These are phyloP conservation scores for Xanthoparmelia taractica DNA, from an alignment of 495 filamentous ascomycete genomes.

Conservation along the genomic window DNA sequence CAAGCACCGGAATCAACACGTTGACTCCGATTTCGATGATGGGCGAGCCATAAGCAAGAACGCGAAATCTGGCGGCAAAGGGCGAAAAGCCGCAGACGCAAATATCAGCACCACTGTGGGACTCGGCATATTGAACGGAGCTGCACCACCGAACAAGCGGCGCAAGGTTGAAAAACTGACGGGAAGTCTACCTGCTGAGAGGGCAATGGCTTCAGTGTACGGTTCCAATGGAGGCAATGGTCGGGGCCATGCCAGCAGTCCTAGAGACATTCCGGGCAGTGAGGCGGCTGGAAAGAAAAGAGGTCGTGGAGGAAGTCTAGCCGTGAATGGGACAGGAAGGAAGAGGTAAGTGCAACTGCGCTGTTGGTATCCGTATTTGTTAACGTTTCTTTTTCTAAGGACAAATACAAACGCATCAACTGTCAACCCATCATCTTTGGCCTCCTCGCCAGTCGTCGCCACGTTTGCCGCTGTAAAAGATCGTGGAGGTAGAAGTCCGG, in stretches of 20 bases:
- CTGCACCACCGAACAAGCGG: constrained; percentile 55
- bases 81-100: constrained; percentile 54
- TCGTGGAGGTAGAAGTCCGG: constrained; percentile 40
- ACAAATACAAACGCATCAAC: constrained; percentile 43
- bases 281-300: constrained; percentile 61
- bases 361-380: not conserved
- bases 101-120: constrained; percentile 34
- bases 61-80: constrained; percentile 47
- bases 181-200: constrained; percentile 55
- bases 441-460: constrained; percentile 63
- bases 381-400: constrained; percentile 29
- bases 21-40: constrained; percentile 76
- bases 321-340: constrained; percentile 52
- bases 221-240: constrained; percentile 41
- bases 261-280: constrained; percentile 52
- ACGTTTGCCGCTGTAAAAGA: constrained; percentile 49
- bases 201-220: constrained; percentile 50
- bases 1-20: constrained; percentile 57
- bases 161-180: constrained; percentile 68
- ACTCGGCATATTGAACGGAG: constrained; percentile 46
- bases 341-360: constrained; percentile 54
- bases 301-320: constrained; percentile 48
- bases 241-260: constrained; percentile 49
- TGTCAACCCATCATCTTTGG: constrained; percentile 58
- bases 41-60: constrained; percentile 50